Base-by-base conservation (phyloP, 2,329 filamentous ascomycete genomes). In the Ciborinia camelliae region DNA sequence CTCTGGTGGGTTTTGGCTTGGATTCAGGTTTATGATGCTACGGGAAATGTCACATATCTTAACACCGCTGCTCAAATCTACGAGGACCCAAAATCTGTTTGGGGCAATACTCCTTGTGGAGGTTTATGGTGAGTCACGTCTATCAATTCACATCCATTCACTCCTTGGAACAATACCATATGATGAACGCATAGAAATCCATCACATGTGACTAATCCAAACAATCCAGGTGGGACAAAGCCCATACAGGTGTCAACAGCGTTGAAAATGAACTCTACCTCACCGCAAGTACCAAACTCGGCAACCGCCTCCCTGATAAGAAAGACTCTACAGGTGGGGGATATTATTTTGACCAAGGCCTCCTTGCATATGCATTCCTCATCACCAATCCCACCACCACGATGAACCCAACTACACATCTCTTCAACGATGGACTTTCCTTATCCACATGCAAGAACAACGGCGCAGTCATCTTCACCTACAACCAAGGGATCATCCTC, bases 1-100 rank as follows among this genome's bases (percentile, higher is more conserved):
- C 81, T 83, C n/a, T 87, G 85, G 85, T 88, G 85, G 85, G 84
- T 81, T 12, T 77, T 87, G 65, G 85, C 79, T 23, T 81, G 84
- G 78, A 82, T 87, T 62, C 79, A 81, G 30, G 77, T 82, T 5
- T 85, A 80, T 70, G 85, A 88, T 70, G 75, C 84, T 20, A 84
- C 84, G 0, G 75, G 77, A 3, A 76, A 86, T 52, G 43, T 68
- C 2, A 77, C 78, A n/a, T 88, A 85, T 68, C 81, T 88, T 47
- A 72, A 83, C 54, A 78, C 80, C 7, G 83, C 84, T 10, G 78
- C 79, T 63, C 73, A 77, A 41, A 80, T 87, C 64, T 86, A 86
- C 69, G 78, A 82, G 35, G 84, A 87, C 71, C 83, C 86, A 76
- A 79, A 81, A 62, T 77, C 76, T 6, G 84, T 81, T 60, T 80